These are phyloP conservation scores for Rutstroemia sp. DNA, from an alignment of 2,329 filamentous ascomycete species.

Conservation along the genomic window DNA sequence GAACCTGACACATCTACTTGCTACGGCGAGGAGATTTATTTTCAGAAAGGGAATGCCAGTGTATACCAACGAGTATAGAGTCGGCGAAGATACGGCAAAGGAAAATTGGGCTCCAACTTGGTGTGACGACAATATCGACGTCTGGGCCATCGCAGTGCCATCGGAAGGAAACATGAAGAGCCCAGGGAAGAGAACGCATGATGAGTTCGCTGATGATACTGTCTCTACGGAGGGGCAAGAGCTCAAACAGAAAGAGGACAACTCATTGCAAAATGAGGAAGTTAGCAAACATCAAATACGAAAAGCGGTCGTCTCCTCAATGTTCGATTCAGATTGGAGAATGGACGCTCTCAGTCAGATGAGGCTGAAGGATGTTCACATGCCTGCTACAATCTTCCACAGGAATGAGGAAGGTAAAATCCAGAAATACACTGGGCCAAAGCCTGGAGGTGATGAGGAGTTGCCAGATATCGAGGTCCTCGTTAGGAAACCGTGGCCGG, in stretches of 20 bases:
- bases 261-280: conserved; percentile 29
- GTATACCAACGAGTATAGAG: conserved; percentile 56
- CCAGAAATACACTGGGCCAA: conserved; percentile 62
- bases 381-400: conserved; percentile 65
- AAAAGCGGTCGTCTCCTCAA: conserved; percentile 59
- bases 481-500: conserved; percentile 73
- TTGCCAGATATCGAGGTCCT: conserved; percentile 63
- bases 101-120: conserved; percentile 52
- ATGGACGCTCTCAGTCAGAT: conserved; percentile 62
- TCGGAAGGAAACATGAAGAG: conserved; percentile 26
- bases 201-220: conserved; percentile 36
- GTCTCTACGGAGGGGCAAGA: conserved; percentile 17
- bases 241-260: conserved; percentile 6
- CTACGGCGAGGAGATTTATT: conserved; percentile 77
- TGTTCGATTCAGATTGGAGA: conserved; percentile 74
- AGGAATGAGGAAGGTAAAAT: conserved; percentile 57
- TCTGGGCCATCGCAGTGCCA: conserved; percentile 73
- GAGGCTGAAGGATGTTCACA: conserved; percentile 56
- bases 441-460: conserved; percentile 41
- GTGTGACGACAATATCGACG: conserved; percentile 67
- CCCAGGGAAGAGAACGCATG: conserved; percentile 40
- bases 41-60: conserved; percentile 77
- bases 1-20: conserved; percentile 74
- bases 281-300: conserved; percentile 43
- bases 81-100: conserved; percentile 20